Evolutionary conservation across 371 early-diverging fungal species (phyloP), one percentile per base, ranked within the genome.

Genomic region (Smittium mucronatum): DNA sequence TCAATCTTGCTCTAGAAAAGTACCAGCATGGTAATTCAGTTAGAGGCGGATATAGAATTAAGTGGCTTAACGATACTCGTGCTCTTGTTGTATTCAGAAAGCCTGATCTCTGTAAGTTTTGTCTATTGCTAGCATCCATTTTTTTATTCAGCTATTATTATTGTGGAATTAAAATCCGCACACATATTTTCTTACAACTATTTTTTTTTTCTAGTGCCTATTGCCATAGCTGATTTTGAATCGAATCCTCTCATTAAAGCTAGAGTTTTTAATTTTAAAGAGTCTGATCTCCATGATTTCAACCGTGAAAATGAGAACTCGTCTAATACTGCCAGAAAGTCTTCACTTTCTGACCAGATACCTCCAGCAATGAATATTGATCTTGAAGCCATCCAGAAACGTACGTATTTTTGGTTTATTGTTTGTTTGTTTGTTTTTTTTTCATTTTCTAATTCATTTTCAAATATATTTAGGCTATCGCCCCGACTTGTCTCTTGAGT

Each of bases 61-160:
- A 88, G 71, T 88, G 88, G 88, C 74, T 88, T 36, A 81, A 83
- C 67, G 87, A 88, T 70, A 86, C 87, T n/a, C 82, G 87, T 64
- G 88, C 88, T 28, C 78, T 88, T 57, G 87, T 85, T 57, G 84
- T 86, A 28, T 88, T 88, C 76, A 86, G 87, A 58, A 84, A 85
- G 57, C 82, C 85, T 5, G 80, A 86, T 26, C 84, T 85, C 70
- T 86, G 87, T 87, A 11, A 61, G 63, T 47, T 21, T 11, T 47
- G 11, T 21, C 21, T 11, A 11, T 21, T 11, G 11, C 5, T 11
- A 80, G 70, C 64, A 26, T 35, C 67, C 21, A 29, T 63, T 2
- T 70, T 63, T 64, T 58, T 34, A 29, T 36, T 25, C 25, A 32
- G 34, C 68, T 36, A 11, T 65, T 65, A 36, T 65, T 31, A 65